A percentile compares a stretch with the other conserved stretches of the same genome.
phyloP scores from a whole-genome alignment of 139 green algal species.

The Coccomyxa sp. region DNA sequence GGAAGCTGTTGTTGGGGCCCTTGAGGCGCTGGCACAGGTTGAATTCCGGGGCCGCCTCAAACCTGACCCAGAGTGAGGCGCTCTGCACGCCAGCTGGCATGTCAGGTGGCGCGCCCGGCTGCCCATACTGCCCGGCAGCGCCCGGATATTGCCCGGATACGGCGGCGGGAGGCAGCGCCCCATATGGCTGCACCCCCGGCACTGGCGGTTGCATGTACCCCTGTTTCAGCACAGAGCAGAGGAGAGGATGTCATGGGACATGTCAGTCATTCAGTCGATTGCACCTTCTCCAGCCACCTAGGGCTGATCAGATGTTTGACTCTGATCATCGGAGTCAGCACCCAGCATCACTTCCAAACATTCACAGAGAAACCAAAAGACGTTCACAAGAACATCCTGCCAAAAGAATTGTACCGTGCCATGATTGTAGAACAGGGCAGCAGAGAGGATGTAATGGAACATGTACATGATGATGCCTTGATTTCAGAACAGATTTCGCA shows the following conservation, averaged over 20 bases:
- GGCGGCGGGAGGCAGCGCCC: neutral
- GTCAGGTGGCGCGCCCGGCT: neutral
- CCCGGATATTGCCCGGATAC: too few relatives aligned
- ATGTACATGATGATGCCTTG: too few relatives aligned
- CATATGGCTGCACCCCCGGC: neutral
- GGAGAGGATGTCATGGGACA: neutral
- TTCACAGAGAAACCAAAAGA: too few relatives aligned
- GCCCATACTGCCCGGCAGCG: neutral
- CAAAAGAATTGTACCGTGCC: too few relatives aligned
- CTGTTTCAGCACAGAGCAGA: neutral
- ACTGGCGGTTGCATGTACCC: neutral
- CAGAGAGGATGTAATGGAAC: too few relatives aligned
- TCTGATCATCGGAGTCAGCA: too few relatives aligned
- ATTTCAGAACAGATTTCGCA: too few relatives aligned
- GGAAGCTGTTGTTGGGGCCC: slow-evolving; percentile 27
- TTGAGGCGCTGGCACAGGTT: slow-evolving; percentile 30
- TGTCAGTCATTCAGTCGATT: neutral
- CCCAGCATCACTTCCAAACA: too few relatives aligned
- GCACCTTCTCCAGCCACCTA: neutral
- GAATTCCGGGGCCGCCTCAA: slow-evolving; percentile 30
- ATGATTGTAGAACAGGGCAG: too few relatives aligned
- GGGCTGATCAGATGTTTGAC: neutral
- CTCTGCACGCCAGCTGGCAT: neutral
- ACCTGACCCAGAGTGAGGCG: slow-evolving; percentile 30
- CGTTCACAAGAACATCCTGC: too few relatives aligned